Percentiles rank a stretch among this genome's conserved stretches.
Evolutionary conservation across 805 yeast genomes (phyloP).

Genomic region (Ascoidea asiatica): DNA sequence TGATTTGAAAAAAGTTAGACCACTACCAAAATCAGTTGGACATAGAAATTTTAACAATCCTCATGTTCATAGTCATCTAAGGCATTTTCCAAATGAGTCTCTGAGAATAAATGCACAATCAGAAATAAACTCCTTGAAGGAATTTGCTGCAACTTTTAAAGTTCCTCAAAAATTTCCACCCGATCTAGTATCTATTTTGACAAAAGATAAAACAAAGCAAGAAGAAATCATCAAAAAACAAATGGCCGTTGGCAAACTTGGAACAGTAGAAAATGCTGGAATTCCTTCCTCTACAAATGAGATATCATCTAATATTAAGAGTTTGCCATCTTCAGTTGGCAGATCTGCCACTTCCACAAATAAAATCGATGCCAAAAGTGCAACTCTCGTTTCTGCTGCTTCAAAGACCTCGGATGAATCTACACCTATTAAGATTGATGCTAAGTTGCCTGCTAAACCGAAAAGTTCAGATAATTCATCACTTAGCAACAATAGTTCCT

Average conservation of each 20-base stretch:
- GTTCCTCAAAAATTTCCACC: conserved; percentile 50
- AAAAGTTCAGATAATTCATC: no score
- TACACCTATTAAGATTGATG: background rate
- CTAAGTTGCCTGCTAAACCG: background rate
- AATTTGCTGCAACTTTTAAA: conserved; percentile 73
- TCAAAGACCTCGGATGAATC: conserved; percentile 1
- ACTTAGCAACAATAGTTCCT: no score
- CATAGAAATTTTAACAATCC: background rate
- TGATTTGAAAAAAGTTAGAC: no score
- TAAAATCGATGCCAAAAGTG: conserved; percentile 9
- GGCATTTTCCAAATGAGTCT: background rate
- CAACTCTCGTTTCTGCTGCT: conserved; percentile 8
- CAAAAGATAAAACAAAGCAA: conserved; percentile 56
- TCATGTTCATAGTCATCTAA: background rate
- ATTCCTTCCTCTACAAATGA: background rate
- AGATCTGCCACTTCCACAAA: conserved; percentile 15
- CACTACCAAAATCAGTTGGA: background rate
- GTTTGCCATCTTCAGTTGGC: conserved; percentile 11
- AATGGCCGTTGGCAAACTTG: conserved; percentile 6
- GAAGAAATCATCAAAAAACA: conserved; percentile 34
- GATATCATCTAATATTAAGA: conserved; percentile 7
- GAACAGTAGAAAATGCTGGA: no score
- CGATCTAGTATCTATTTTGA: conserved; percentile 54
- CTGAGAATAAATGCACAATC: conserved; percentile 36
- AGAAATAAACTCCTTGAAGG: conserved; percentile 57